Conservation (phyloP, 768 basidiomycete genomes). For the Suillus subluteus region DNA sequence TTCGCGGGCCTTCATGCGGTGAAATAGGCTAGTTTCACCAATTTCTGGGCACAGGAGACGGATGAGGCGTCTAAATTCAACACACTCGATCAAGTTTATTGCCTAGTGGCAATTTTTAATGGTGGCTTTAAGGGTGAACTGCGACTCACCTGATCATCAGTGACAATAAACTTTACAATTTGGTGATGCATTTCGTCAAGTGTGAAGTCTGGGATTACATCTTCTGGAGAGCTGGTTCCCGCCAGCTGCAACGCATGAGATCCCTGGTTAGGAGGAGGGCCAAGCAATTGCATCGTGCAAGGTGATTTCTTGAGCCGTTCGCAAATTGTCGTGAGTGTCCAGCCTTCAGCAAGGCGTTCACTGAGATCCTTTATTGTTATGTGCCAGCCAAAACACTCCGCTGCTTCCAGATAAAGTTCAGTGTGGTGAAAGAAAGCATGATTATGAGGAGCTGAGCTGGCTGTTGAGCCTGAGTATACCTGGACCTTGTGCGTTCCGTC, state of each 20-base stretch:
- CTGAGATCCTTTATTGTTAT: neutral
- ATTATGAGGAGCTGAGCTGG: neutral
- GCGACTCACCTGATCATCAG: too few species aligned
- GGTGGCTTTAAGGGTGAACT: neutral
- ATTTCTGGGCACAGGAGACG: slow-evolving; percentile 25
- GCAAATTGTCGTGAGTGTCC: neutral
- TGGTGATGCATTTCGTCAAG: too few species aligned
- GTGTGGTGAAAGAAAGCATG: neutral
- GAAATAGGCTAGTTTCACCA: slow-evolving; percentile 29
- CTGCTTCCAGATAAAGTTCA: neutral
- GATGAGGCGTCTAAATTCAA: slow-evolving; percentile 28
- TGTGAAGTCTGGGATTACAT: too few species aligned
- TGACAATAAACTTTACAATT: too few species aligned
- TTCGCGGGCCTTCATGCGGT: slow-evolving; percentile 23
- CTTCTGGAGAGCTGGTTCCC: neutral
- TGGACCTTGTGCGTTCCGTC: neutral
- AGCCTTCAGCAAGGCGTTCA: neutral
- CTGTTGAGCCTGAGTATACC: neutral
- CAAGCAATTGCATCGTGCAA: neutral
- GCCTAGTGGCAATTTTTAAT: neutral
- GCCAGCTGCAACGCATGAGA: neutral
- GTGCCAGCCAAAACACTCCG: neutral
- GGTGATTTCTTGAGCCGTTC: neutral
- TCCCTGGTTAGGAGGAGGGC: neutral
- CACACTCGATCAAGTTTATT: slow-evolving; percentile 23